These are phyloP conservation scores for Cephaloascus albidus DNA, from an alignment of 805 yeast genomes.

Conservation along the genomic window DNA sequence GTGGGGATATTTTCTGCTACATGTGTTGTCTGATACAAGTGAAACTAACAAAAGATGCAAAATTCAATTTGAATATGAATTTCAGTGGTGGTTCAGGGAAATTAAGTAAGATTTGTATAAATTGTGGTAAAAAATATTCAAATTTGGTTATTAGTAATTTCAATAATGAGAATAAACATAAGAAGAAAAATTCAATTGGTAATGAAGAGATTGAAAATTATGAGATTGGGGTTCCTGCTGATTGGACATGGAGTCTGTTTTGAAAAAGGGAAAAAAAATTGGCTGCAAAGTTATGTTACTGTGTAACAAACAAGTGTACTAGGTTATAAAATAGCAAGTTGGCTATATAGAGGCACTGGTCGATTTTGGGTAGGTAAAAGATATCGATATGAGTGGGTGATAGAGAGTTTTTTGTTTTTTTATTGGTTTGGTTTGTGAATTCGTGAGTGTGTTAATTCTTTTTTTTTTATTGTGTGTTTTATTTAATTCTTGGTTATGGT, in stretches of 20 bases:
- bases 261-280: conserved; percentile 6
- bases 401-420: not conserved
- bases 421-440: not conserved
- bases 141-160: conserved; percentile 3
- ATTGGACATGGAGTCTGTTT: conserved; percentile 49
- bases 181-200: conserved; percentile 3
- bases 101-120: conserved; percentile 21
- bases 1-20: conserved; percentile 38
- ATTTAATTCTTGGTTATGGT: too few species aligned
- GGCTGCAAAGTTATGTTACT: not conserved
- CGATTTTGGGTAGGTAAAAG: not conserved
- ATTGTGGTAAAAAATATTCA: conserved; percentile 18
- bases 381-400: not conserved
- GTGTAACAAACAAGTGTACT: not conserved
- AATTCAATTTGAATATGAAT: conserved; percentile 17
- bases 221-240: conserved; percentile 19
- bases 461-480: too few species aligned
- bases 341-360: too few species aligned
- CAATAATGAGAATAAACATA: conserved; percentile 6
- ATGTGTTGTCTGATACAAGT: conserved; percentile 17
- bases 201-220: not conserved
- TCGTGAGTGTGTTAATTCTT: conserved; percentile 5
- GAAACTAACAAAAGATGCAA: conserved; percentile 20
- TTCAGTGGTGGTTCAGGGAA: conserved; percentile 15
- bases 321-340: too few species aligned